Conservation (phyloP, 2,329 filamentous ascomycete genomes). For the Penicillium palitans region DNA sequence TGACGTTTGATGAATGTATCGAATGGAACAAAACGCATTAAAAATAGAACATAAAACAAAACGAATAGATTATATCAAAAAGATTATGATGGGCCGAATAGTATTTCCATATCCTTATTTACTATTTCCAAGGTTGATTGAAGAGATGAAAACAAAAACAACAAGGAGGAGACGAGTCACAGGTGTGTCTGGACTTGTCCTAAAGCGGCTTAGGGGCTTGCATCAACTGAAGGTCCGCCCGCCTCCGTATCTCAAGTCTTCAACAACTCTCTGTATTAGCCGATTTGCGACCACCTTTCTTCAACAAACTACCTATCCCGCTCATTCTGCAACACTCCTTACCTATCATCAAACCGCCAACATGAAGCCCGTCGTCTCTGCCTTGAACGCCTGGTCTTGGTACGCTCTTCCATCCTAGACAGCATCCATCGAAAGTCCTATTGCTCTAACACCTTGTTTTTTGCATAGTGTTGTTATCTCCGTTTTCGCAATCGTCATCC, state of each 20-base stretch:
- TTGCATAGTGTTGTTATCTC: constrained; percentile 67
- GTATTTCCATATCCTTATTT: not conserved
- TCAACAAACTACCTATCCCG: not conserved
- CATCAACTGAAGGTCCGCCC: constrained; percentile 19
- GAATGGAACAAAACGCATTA: constrained; percentile 68
- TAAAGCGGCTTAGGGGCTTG: constrained; percentile 27
- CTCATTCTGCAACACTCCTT: constrained; percentile 2
- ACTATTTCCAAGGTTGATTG: not conserved
- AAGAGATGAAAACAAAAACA: not conserved
- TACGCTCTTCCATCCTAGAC: constrained; percentile 49
- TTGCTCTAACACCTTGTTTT: constrained; percentile 13
- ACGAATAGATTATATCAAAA: constrained; percentile 6
- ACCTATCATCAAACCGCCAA: constrained; percentile 36
- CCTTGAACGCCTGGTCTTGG: constrained; percentile 95
- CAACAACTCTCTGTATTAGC: constrained; percentile 13
- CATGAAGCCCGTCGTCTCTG: constrained; percentile 94
- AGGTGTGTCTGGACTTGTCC: constrained; percentile 14
- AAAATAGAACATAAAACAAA: constrained; percentile 64
- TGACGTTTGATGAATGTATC: constrained; percentile 86
- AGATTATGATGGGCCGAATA: not conserved
- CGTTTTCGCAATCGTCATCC: constrained; percentile 64
- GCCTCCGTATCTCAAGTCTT: constrained; percentile 25
- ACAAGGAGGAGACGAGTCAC: not conserved
- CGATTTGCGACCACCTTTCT: not conserved
- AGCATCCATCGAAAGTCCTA: not conserved